Evolutionary conservation across 2,329 filamentous ascomycete species (phyloP), one percentile per base, ranked within the genome.

Genomic region (Niveomyces coronatus): DNA sequence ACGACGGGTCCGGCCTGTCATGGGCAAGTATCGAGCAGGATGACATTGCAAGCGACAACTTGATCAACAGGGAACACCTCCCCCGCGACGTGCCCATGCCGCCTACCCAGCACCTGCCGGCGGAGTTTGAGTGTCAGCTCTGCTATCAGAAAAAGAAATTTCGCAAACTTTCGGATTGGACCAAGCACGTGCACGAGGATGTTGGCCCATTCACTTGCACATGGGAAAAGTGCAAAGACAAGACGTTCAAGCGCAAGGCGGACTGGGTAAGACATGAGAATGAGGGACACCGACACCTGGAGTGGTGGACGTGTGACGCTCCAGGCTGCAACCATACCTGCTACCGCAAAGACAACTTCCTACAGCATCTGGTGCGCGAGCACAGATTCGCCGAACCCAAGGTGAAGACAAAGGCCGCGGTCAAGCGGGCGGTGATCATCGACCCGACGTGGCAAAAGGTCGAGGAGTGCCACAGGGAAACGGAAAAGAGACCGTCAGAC

Each of bases 181-280:
- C 87, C 2, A 94, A 95, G 56, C 88, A 95, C 53, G 85, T 95
- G 1, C 85, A 94, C 49, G 88, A 94, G 59, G 88, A 95, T 54
- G 77, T 94, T 1, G 84, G 91, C 54, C 88, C 88, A 0, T 94
- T 94, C 49, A 93, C 85, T 3, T 95, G 88, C 60, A 94, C 87
- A 0, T 94, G 89, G 64, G 77, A 82, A 3, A 71, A 76, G 35
- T 94, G 88, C 54, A 73, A 74, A 8, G 86, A 94, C 14, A 94
- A 93, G 59, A 87, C 85, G 24, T 95, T 94, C 67, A 94, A 94
- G 61, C 76, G 87, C 33, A 95, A 94, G 60, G 88, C 88, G 11
- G 88, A 95, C 55, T 95, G 88, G 88, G 86, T 94, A 16, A 76
- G 88, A 20, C 88, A 95, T 52, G 88, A 94, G 55, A 94, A 89